Percentiles rank a stretch among this genome's conserved stretches.
phyloP scores from a whole-genome alignment of 805 yeast genomes.

The Teunomyces lycoperdinae region DNA sequence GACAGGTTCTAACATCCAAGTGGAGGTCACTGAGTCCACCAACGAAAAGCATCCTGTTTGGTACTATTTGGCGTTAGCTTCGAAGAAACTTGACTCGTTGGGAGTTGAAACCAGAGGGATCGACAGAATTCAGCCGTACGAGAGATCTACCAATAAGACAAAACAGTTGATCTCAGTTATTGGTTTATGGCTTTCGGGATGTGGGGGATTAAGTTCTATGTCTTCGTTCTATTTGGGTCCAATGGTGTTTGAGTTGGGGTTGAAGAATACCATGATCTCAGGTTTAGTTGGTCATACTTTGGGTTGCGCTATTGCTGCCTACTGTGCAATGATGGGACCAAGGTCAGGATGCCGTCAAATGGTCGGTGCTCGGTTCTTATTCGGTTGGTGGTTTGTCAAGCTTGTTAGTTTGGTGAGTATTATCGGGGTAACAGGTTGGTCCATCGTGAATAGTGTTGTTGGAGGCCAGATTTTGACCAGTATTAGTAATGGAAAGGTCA shows the following conservation, averaged over 20 bases:
- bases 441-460: constrained; percentile 83
- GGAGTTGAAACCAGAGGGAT: constrained; percentile 80
- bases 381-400: constrained; percentile 85
- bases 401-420: constrained; percentile 69
- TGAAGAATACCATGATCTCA: constrained; percentile 56
- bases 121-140: constrained; percentile 67
- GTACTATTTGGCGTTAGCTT: constrained; percentile 4
- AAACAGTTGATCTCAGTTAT: constrained; percentile 44
- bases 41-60: neutral
- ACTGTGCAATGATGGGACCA: constrained; percentile 86
- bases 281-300: constrained; percentile 63
- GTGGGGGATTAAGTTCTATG: constrained; percentile 89
- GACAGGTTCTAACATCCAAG: neutral
- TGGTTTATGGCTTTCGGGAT: constrained; percentile 82
- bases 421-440: constrained; percentile 86
- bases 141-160: constrained; percentile 43
- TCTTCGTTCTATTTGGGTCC: constrained; percentile 80
- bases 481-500: constrained; percentile 62
- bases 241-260: constrained; percentile 63
- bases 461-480: constrained; percentile 81
- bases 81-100: constrained; percentile 40
- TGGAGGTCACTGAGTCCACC: neutral
- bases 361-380: constrained; percentile 76
- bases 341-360: constrained; percentile 86
- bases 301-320: constrained; percentile 78